A percentile compares a stretch with the other conserved stretches of the same genome.
phyloP scores from a whole-genome alignment of 2,329 filamentous ascomycete genomes.

The Claviceps pusilla region DNA sequence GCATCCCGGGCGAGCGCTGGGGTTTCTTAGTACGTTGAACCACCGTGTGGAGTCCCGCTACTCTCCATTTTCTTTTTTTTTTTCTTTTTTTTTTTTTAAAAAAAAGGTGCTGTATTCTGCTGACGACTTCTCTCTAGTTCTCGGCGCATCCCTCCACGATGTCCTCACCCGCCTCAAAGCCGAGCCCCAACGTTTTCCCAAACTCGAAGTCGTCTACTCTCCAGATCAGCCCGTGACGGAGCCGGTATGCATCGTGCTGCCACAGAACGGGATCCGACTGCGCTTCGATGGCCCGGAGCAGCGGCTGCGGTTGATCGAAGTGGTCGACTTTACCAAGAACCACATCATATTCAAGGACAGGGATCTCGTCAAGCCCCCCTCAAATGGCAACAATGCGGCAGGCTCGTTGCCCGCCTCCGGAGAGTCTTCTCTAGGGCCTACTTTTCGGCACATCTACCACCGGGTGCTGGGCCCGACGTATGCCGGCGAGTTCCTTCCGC shows the following conservation, averaged over 20 bases:
- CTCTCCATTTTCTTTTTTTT: too few species aligned
- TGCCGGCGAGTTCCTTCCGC: constrained; percentile 75
- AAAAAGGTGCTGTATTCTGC: neutral
- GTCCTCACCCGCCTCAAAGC: constrained; percentile 76
- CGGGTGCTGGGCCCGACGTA: constrained; percentile 88
- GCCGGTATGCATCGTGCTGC: constrained; percentile 61
- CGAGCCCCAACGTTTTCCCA: constrained; percentile 67
- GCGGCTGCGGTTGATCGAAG: constrained; percentile 76
- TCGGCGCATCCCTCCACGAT: constrained; percentile 85
- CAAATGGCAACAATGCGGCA: constrained; percentile 21
- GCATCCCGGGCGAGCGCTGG: constrained; percentile 49
- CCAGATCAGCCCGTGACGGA: constrained; percentile 57
- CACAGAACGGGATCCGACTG: constrained; percentile 73
- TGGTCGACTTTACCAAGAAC: constrained; percentile 77
- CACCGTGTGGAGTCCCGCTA: neutral
- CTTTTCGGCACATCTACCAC: constrained; percentile 82
- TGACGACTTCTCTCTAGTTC: constrained; percentile 34
- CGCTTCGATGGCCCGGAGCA: constrained; percentile 92
- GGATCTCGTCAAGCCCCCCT: constrained; percentile 55
- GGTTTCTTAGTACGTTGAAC: constrained; percentile 35
- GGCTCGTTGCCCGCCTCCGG: constrained; percentile 17
- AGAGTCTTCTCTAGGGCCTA: constrained; percentile 42
- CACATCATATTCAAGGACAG: constrained; percentile 66
- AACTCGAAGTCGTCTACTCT: constrained; percentile 71
- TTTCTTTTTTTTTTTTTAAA: too few species aligned